These are phyloP conservation scores for Exophiala xenobiotica DNA, from an alignment of 2,329 filamentous ascomycete species.

Conservation along the genomic window DNA sequence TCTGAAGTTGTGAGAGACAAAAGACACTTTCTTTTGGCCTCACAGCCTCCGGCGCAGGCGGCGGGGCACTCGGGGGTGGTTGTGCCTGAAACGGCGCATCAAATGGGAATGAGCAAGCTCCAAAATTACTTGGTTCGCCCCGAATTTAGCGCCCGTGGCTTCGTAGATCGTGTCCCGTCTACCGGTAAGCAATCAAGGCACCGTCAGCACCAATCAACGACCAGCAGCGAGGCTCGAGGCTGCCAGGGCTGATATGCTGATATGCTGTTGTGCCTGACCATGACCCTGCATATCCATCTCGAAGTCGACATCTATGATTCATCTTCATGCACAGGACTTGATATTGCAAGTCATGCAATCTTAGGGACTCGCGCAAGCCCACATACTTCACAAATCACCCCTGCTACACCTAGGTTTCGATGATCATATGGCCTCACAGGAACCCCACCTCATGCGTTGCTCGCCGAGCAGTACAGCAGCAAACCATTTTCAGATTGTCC, in stretches of 20 bases:
- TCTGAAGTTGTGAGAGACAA: background rate
- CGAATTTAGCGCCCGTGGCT: background rate
- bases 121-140: background rate
- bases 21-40: background rate
- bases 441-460: too few species aligned
- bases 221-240: too few species aligned
- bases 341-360: too few species aligned
- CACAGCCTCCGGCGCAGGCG: background rate
- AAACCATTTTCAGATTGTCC: too few species aligned
- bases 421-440: too few species aligned
- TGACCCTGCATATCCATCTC: constrained; percentile 2
- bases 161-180: background rate
- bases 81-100: background rate
- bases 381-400: too few species aligned
- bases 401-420: too few species aligned
- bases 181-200: background rate
- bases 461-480: too few species aligned
- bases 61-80: background rate
- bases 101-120: background rate
- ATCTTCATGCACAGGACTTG: too few species aligned
- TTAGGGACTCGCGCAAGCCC: too few species aligned
- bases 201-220: background rate
- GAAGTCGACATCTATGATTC: constrained; percentile 21
- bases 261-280: too few species aligned
- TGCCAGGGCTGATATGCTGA: too few species aligned